Base-by-base conservation (phyloP, 1,284 basidiomycete species). In the Agaricales sp. region DNA sequence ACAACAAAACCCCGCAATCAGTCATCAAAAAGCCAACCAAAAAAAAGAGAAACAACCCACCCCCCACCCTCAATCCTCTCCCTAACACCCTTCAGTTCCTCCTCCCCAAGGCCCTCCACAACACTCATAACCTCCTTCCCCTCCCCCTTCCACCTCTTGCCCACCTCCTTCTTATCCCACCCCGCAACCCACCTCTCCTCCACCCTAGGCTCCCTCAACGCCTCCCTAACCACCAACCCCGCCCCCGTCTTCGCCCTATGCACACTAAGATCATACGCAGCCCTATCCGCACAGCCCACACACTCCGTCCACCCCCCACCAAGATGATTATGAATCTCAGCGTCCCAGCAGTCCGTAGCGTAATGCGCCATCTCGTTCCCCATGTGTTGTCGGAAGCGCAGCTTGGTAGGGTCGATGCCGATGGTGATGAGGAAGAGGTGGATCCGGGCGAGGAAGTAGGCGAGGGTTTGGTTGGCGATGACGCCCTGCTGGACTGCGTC, bases 281-380 rank as follows among this genome's bases (percentile, higher is more conserved):
- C 91, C 50, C 96, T 86, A 68, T 99, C 95, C 44, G 96, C 95
- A 67, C 96, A 99, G n/a, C 95, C 96, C 47, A 98, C 94, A 66
- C 95, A 99, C 70, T 99, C 96, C 53, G 92, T 95, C 96, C 96
- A 99, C 4, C 44, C 44, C 47, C 95, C 95, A 18, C 8, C 39
- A 58, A 84, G 87, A 45, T 89, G 88, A 50, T 91, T 94, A 59
- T 93, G 78, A 56, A 99, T 97, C 73, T 99, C 95, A 51, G 94
- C 94, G 64, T 99, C 95, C 95, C 95, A 99, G 69, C 95, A 99
- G 70, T 99, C 95, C 24, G 92, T 81, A 51, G 95, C 95, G 65
- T 99, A 99, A 67, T 99, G 95, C 0, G 95, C 95, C 96, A 98
- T 98, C 73, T 98, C 95, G 70, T 91, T 92, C 2, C 11, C 71